Conservation (phyloP, 305 asterid species). For the Andrographis paniculata region DNA sequence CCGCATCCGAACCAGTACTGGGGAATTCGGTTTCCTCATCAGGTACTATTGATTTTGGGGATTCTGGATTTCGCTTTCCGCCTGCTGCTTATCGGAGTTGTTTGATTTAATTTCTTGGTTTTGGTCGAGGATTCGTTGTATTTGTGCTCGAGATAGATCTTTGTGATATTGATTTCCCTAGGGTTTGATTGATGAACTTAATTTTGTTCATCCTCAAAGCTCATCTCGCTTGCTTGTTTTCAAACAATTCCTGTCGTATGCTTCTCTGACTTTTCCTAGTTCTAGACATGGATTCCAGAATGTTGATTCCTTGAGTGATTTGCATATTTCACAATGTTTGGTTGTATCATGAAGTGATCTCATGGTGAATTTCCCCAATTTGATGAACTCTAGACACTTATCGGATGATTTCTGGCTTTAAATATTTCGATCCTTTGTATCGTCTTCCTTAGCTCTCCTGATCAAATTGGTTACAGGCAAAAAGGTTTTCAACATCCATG, state of each 20-base stretch:
- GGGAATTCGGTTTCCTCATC: background rate
- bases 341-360: too few species aligned
- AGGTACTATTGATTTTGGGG: slow-evolving; percentile 4
- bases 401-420: too few species aligned
- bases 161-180: background rate
- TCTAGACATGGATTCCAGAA: background rate
- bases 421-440: too few species aligned
- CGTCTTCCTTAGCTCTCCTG: too few species aligned
- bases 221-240: background rate
- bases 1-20: background rate
- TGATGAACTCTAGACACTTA: too few species aligned
- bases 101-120: background rate
- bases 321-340: background rate
- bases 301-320: background rate
- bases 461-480: too few species aligned
- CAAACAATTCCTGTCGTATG: too few species aligned
- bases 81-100: slow-evolving; percentile 4
- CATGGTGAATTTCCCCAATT: too few species aligned
- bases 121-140: too few species aligned
- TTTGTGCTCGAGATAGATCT: too few species aligned
- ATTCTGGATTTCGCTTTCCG: slow-evolving; percentile 22
- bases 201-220: too few species aligned
- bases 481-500: too few species aligned
- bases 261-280: background rate
- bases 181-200: slow-evolving; percentile 6